A percentile compares a stretch with the other conserved stretches of the same genome.
Evolutionary conservation across 805 yeast genomes (phyloP).

Genomic region (Cephaloascus fragrans): DNA sequence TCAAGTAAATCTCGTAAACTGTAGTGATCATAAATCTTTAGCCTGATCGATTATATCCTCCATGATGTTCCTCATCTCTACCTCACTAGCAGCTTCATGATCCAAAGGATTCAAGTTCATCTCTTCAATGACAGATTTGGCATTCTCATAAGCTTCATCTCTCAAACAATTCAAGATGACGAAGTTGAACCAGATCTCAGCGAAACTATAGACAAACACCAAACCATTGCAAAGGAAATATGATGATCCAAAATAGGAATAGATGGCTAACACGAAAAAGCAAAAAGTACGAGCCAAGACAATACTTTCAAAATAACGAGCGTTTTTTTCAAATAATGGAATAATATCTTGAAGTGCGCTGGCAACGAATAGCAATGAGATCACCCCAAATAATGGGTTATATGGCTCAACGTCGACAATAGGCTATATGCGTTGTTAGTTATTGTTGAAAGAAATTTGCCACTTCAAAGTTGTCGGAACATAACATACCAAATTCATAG

Average conservation of each 20-base stretch:
- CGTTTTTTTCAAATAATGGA: slow-evolving; percentile 40
- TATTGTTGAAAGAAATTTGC: neutral
- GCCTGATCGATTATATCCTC: slow-evolving; percentile 6
- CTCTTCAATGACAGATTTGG: slow-evolving; percentile 14
- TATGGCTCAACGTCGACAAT: slow-evolving; percentile 16
- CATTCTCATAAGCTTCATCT: slow-evolving; percentile 49
- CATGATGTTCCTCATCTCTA: slow-evolving; percentile 20
- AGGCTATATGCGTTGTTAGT: slow-evolving; percentile 7
- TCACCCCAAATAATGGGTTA: slow-evolving; percentile 39
- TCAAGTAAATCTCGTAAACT: no score
- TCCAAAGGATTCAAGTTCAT: slow-evolving; percentile 13
- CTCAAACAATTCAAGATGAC: slow-evolving; percentile 50
- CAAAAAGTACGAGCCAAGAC: slow-evolving; percentile 47
- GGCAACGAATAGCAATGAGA: slow-evolving; percentile 34
- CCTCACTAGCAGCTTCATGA: slow-evolving; percentile 22
- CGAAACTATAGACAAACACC: slow-evolving; percentile 47
- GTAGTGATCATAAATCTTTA: neutral
- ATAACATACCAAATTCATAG: slow-evolving; percentile 40
- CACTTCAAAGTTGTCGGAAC: neutral
- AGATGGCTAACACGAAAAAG: slow-evolving; percentile 39
- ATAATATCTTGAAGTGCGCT: slow-evolving; percentile 44
- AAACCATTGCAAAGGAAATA: slow-evolving; percentile 49
- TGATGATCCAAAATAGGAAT: slow-evolving; percentile 35
- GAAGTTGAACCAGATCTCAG: slow-evolving; percentile 65
- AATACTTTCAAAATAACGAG: slow-evolving; percentile 43